Percentiles rank a stretch among this genome's conserved stretches.
phyloP scores from a whole-genome alignment of 2,329 filamentous ascomycete genomes.

The Fonsecaea erecta region DNA sequence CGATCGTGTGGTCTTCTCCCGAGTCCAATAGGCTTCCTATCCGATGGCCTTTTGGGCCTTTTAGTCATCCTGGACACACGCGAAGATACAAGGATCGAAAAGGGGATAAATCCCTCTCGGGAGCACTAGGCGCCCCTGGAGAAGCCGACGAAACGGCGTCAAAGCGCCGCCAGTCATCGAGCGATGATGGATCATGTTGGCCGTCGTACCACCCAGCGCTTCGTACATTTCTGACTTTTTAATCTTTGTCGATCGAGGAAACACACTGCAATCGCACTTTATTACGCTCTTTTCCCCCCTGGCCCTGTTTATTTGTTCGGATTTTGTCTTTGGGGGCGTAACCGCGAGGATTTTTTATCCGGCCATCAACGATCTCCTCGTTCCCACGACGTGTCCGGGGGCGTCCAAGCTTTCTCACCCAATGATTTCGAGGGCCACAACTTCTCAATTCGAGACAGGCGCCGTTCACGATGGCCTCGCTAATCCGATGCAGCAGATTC shows the following conservation, averaged over 20 bases:
- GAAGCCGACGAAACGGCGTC: not conserved
- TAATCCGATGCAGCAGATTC: conserved; percentile 5
- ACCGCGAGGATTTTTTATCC: conserved; percentile 1
- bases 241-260: conserved; percentile 10
- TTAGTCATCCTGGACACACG: not conserved
- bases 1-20: not conserved
- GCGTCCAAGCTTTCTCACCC: not conserved
- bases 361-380: conserved; percentile 10
- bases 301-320: not conserved
- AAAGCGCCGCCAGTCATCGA: not conserved
- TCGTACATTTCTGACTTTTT: not conserved
- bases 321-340: not conserved
- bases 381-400: not conserved
- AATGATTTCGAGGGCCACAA: conserved; percentile 13
- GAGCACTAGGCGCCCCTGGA: not conserved
- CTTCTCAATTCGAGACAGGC: conserved; percentile 17
- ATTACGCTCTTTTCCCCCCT: not conserved
- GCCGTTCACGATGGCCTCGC: conserved; percentile 1
- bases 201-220: not conserved
- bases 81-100: not conserved
- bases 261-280: conserved; percentile 6
- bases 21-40: not conserved
- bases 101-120: not conserved
- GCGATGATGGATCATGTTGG: not conserved
- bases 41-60: not conserved